These are phyloP conservation scores for Groenewaldozyma salmanticensis DNA, from an alignment of 805 yeast species.

Conservation along the genomic window DNA sequence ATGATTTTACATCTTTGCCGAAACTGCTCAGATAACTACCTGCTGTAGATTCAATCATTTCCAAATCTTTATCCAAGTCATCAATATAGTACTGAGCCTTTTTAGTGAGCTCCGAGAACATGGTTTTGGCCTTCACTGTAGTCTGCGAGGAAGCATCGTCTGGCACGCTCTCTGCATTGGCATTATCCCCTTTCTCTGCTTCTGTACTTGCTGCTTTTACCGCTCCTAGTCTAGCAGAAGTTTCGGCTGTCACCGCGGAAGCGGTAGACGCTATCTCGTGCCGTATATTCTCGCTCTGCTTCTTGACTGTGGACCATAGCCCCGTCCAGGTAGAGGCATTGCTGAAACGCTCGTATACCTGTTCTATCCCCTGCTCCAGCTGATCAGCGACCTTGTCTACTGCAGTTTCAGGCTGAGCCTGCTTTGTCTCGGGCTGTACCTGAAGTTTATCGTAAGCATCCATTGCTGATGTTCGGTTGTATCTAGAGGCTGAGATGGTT, in stretches of 20 bases:
- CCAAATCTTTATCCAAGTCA: slow-evolving; percentile 63
- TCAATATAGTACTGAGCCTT: slow-evolving; percentile 59
- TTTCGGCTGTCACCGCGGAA: slow-evolving; percentile 11
- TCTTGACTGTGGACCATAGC: slow-evolving; percentile 22
- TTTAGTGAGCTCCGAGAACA: slow-evolving; percentile 25
- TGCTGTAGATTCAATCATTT: slow-evolving; percentile 61
- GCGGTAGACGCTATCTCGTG: slow-evolving; percentile 22
- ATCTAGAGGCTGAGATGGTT: too few species aligned
- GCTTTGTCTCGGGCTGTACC: slow-evolving; percentile 3
- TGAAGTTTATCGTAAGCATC: slow-evolving; percentile 15
- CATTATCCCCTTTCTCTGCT: slow-evolving; percentile 8
- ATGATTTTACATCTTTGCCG: slow-evolving; percentile 35
- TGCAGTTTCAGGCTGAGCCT: slow-evolving; percentile 1
- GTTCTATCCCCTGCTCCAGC: slow-evolving; percentile 19
- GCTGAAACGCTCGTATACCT: slow-evolving; percentile 14
- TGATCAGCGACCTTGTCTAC: slow-evolving; percentile 20
- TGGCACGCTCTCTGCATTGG: slow-evolving; percentile 1
- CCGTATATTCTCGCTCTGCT: slow-evolving; percentile 21
- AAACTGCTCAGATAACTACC: slow-evolving; percentile 48
- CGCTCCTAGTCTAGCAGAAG: slow-evolving; percentile 4
- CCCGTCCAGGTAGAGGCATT: slow-evolving; percentile 16
- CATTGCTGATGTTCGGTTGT: background rate
- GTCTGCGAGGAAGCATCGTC: slow-evolving; percentile 11
- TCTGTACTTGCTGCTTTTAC: slow-evolving; percentile 12
- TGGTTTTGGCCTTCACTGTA: slow-evolving; percentile 7